These are phyloP conservation scores for Peziza echinospora DNA, from an alignment of 495 filamentous ascomycete genomes.

Conservation along the genomic window DNA sequence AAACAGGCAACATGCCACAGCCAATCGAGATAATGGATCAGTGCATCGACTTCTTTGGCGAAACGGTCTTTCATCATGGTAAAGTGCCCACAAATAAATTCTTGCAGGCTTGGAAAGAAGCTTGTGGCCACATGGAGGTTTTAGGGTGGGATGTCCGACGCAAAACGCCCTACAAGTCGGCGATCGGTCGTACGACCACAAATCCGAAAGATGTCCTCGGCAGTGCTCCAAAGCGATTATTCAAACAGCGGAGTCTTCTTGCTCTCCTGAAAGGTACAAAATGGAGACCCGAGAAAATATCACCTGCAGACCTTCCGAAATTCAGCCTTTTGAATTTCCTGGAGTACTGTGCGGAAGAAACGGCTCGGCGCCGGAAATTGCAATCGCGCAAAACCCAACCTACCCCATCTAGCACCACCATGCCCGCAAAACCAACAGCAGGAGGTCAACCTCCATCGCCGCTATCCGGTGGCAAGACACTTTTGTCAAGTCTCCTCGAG, in stretches of 20 bases:
- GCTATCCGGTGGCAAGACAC: no score
- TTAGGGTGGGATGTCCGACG: not conserved
- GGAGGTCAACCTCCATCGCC: not conserved
- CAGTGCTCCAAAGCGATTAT: not conserved
- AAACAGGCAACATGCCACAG: slow-evolving; percentile 21
- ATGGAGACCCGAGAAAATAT: not conserved
- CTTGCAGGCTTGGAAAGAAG: slow-evolving; percentile 5
- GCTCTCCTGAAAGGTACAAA: not conserved
- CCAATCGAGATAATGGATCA: slow-evolving; percentile 8
- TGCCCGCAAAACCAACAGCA: no score
- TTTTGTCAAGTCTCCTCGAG: not conserved
- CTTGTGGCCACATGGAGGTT: not conserved
- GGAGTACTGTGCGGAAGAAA: no score
- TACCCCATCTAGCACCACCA: no score
- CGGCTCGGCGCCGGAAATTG: no score
- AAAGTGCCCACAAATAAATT: slow-evolving; percentile 5
- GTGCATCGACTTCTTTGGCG: slow-evolving; percentile 2
- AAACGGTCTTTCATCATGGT: slow-evolving; percentile 4
- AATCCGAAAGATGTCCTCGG: not conserved
- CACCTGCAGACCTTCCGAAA: not conserved
- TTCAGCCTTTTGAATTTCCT: not conserved
- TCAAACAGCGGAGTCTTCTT: not conserved
- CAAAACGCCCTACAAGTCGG: not conserved
- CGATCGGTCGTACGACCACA: not conserved
- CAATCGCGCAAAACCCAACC: not conserved